Evolutionary conservation across 1,284 basidiomycete species (phyloP), one percentile per base, ranked within the genome.

Genomic region (Cerrena zonata): DNA sequence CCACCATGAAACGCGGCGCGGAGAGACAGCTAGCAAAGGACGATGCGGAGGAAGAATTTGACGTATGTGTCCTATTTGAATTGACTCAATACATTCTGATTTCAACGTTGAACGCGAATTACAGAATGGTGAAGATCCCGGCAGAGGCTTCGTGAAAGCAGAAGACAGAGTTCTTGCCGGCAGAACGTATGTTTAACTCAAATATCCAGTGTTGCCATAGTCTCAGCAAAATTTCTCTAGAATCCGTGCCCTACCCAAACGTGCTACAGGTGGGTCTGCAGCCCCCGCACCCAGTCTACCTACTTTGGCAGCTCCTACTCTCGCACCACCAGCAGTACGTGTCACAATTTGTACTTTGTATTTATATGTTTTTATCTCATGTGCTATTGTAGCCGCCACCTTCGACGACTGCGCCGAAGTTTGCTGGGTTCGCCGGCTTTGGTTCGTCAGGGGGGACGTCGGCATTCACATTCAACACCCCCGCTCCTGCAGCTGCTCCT

Each of bases 1-100:
- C 48, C 12, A 65, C 53, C 59, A 86, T 86, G 76, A 91, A 91
- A 69, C 79, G 89, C 63, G 77, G 74, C 49, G 89, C 89, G 60
- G 87, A 89, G 45, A 79, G 73, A 53, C 85, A 92, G 60, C 62
- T 89, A 34, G 75, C 77, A 12, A 88, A 81, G 61, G 86, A 86
- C 53, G 62, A 56, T 5, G 64, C 59, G 2, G 69, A 69, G 21
- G 75, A 71, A 4, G 71, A 71, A 30, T 73, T 74, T 44, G 53
- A 56, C 63, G 44, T 39, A 49, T 22, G 3, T 13, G 39, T 21
- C 46, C 18, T n/a, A 24, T 4, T 53, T 36, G 25, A 48, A 2
- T 13, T 13, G 12, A 11, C 21, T 27, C 19, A 38, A 23, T 19
- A 18, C 34, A 36, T 10, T 11, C 10, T 36, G 25, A 21, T 46